Conservation (phyloP, 1,139 yeast species). For the Magnusiomyces sp. region DNA sequence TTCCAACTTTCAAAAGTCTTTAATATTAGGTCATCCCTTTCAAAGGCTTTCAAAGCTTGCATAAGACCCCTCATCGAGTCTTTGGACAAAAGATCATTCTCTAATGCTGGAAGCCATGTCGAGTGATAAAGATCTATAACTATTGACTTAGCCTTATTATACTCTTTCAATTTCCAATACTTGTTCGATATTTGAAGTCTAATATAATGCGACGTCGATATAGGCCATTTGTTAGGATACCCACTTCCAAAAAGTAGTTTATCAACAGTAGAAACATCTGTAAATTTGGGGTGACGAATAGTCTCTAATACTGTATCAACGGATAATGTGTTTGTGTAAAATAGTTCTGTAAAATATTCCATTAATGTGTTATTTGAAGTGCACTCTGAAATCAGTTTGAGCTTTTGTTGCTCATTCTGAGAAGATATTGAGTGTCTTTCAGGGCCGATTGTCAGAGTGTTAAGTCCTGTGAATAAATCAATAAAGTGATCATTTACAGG, state of each 20-base stretch:
- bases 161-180: conserved; percentile 19
- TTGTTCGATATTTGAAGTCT: conserved; percentile 23
- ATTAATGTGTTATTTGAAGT: conserved; percentile 15
- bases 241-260: conserved; percentile 19
- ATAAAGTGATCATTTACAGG: conserved; percentile 23
- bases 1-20: conserved; percentile 1
- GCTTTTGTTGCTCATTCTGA: conserved; percentile 3
- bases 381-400: conserved; percentile 10
- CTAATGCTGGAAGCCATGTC: conserved; percentile 18
- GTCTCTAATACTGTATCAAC: conserved; percentile 18
- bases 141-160: conserved; percentile 16
- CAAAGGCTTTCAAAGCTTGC: conserved; percentile 2
- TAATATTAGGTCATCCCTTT: not conserved
- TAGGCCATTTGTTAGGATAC: conserved; percentile 20
- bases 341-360: conserved; percentile 19
- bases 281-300: conserved; percentile 16
- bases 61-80: conserved; percentile 1
- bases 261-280: conserved; percentile 14
- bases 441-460: conserved; percentile 12
- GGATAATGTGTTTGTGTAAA: conserved; percentile 21
- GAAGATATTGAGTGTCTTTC: conserved; percentile 7
- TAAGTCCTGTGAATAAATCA: conserved; percentile 24
- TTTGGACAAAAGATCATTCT: conserved; percentile 3
- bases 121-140: conserved; percentile 20
- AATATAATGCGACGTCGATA: conserved; percentile 19